Base-by-base conservation (phyloP, 768 basidiomycete genomes). In the Suillus decipiens region DNA sequence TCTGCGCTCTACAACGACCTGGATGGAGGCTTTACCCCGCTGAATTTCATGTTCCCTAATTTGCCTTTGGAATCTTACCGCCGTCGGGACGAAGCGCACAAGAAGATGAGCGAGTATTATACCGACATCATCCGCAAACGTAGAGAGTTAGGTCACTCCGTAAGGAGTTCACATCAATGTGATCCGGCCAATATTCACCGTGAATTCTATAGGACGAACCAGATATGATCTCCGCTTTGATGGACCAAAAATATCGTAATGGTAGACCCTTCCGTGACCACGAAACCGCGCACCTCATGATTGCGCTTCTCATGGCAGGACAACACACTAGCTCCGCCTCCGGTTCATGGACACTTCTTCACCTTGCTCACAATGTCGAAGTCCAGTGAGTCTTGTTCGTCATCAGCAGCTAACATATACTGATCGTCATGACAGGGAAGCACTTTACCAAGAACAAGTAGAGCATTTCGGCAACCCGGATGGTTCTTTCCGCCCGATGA, bases 291-390 rank as follows among this genome's bases (percentile, higher is more conserved):
- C 96, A 99, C 73, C 96, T 99, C 72, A 88, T 99, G 90, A 99
- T 98, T 71, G 97, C 97, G 15, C 85, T 99, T 53, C 88, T 99
- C 66, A 99, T 99, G 97, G 97, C 96, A 48, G 97, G 97, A 45
- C 97, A 99, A 78, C 97, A 99, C 78, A 99, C 96, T 0, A 93
- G 91, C 69, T 96, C 97, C 14, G 89, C 97, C 2, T 90, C 93
- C 24, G 88, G 88, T 37, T 89, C 95, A 11, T 99, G 97, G 97
- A 74, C 89, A n/a, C 81, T 99, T 43, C 85, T 98, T 48, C 94
- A 96, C 71, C 75, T 99, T 36, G 96, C 95, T 34, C 79, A 85
- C 67, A 84, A 88, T 53, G 84, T 84, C 1, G 86, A 91, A 31
- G 70, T 96, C 64, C 87, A 85, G 93, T 95, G 72, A 70, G 89